Conservation (phyloP, 2,329 filamentous ascomycete species). For the Hymenotorrendiella dingleyae region DNA sequence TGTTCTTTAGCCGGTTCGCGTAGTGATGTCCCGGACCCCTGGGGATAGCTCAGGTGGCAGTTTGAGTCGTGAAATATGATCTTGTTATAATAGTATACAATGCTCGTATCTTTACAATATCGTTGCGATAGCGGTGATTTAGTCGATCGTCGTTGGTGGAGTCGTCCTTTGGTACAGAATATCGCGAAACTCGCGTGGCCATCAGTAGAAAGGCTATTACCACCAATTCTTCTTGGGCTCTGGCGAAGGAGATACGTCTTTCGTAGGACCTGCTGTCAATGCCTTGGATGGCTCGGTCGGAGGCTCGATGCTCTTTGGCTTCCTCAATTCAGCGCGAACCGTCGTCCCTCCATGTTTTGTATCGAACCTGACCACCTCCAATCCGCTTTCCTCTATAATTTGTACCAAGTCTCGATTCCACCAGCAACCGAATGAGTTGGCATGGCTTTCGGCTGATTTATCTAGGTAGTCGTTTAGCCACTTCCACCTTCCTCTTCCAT, state of each 20-base stretch:
- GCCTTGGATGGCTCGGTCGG: neutral
- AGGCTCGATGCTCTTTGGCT: slow-evolving; percentile 11
- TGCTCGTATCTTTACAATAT: too few species aligned
- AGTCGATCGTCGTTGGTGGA: too few species aligned
- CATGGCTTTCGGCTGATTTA: slow-evolving; percentile 48
- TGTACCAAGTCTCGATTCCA: slow-evolving; percentile 59
- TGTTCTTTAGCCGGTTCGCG: too few species aligned
- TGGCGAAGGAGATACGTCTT: too few species aligned
- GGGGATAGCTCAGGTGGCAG: too few species aligned
- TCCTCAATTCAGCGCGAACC: slow-evolving; percentile 49
- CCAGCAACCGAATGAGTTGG: slow-evolving; percentile 58
- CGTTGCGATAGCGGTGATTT: too few species aligned
- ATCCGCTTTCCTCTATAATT: slow-evolving; percentile 48
- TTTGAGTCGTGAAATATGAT: too few species aligned
- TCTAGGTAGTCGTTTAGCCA: slow-evolving; percentile 53
- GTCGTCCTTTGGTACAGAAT: too few species aligned
- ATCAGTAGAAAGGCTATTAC: too few species aligned
- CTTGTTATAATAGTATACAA: too few species aligned
- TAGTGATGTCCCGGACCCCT: too few species aligned
- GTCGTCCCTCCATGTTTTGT: slow-evolving; percentile 52
- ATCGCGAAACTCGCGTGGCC: too few species aligned
- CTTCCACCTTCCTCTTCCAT: slow-evolving; percentile 51
- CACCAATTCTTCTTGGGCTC: neutral
- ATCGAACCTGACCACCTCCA: slow-evolving; percentile 50
- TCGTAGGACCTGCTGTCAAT: neutral